Evolutionary conservation across 2,329 filamentous ascomycete species (phyloP).

Genomic region (Penicillium sp.): DNA sequence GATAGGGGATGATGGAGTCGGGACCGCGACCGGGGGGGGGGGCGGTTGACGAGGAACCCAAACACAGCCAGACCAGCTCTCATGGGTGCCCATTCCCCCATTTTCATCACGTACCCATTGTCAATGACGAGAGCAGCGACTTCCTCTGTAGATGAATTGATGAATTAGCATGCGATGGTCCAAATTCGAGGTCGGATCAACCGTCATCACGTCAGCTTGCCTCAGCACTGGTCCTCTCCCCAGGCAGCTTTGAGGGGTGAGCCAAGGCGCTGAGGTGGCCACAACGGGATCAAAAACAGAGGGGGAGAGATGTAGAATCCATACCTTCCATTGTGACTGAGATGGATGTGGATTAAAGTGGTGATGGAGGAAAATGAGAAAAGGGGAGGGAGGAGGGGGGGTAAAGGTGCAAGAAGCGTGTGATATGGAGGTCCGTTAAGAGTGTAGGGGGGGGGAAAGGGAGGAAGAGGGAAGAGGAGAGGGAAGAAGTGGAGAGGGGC

Average conservation of each 20-base stretch:
- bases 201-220: slow-evolving; percentile 7
- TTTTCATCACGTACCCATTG: slow-evolving; percentile 90
- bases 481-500: slow-evolving; percentile 21
- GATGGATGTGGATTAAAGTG: slow-evolving; percentile 44
- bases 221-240: slow-evolving; percentile 6
- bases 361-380: slow-evolving; percentile 32
- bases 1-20: slow-evolving; percentile 19
- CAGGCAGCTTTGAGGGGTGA: slow-evolving; percentile 14
- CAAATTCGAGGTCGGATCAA: slow-evolving; percentile 16
- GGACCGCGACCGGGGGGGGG: slow-evolving; percentile 26
- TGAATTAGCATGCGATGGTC: slow-evolving; percentile 37
- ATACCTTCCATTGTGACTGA: slow-evolving; percentile 66
- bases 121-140: slow-evolving; percentile 99
- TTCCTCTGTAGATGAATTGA: slow-evolving; percentile 73
- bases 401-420: slow-evolving; percentile 18
- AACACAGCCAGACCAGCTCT: slow-evolving; percentile 30
- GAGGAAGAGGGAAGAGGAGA: slow-evolving; percentile 22
- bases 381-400: slow-evolving; percentile 23
- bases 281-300: slow-evolving; percentile 9
- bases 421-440: neutral
- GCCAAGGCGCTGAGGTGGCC: slow-evolving; percentile 33
- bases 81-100: slow-evolving; percentile 3
- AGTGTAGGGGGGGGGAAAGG: slow-evolving; percentile 37
- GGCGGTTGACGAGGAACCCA: slow-evolving; percentile 11
- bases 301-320: slow-evolving; percentile 37